Conservation (phyloP, 305 asterid genomes). For the Euphrasia arctica region DNA sequence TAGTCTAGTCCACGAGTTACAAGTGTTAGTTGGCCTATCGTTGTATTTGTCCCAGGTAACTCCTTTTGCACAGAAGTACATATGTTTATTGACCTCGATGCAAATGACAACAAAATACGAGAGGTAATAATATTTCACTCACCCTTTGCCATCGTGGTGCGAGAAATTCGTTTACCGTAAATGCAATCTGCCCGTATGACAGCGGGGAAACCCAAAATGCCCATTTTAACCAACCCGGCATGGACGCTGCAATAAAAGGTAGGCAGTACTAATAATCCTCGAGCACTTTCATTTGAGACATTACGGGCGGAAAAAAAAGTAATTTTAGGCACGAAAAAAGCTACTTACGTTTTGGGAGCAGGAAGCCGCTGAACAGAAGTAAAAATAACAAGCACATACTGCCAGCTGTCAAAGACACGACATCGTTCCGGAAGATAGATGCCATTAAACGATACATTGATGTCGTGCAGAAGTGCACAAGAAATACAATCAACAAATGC, state of each 20-base stretch:
- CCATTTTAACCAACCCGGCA: constrained; percentile 94
- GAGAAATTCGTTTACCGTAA: constrained; percentile 69
- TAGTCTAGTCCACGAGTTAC: constrained; percentile 55
- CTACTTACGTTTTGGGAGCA: constrained; percentile 62
- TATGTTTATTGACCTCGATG: not conserved
- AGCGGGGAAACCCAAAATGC: constrained; percentile 86
- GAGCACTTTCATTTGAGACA: not conserved
- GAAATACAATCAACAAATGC: constrained; percentile 51
- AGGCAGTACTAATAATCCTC: not conserved
- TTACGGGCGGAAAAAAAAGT: not conserved
- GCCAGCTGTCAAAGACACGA: constrained; percentile 57
- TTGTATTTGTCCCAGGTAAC: constrained; percentile 33
- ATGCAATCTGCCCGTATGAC: constrained; percentile 79
- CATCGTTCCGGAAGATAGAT: constrained; percentile 47
- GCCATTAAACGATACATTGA: constrained; percentile 82
- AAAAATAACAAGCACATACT: constrained; percentile 45
- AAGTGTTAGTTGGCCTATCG: constrained; percentile 59
- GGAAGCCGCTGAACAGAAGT: constrained; percentile 64
- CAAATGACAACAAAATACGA: no score
- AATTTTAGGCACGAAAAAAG: not conserved
- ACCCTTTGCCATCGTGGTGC: constrained; percentile 88
- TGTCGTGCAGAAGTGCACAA: constrained; percentile 51
- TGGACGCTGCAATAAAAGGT: constrained; percentile 50
- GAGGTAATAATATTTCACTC: constrained; percentile 12
- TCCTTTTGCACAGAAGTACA: constrained; percentile 20